Evolutionary conservation across 1,284 basidiomycete genomes (phyloP).

Genomic region (Apiotrichum sp.): DNA sequence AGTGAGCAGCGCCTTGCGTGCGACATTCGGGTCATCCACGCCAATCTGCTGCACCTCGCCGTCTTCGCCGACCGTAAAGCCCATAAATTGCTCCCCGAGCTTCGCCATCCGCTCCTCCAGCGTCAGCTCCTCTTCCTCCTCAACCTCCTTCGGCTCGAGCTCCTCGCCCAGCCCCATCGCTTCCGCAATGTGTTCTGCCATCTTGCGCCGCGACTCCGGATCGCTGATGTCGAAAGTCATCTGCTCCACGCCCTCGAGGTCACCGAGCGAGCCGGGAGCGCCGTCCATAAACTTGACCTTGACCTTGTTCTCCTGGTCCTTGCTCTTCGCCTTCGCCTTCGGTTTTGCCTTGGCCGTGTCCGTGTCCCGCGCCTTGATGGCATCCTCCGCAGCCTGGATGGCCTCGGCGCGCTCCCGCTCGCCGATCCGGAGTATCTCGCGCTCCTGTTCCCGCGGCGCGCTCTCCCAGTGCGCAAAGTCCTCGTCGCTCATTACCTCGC

Average conservation of each 20-base stretch:
- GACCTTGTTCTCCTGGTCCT: background rate
- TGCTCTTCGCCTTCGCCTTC: background rate
- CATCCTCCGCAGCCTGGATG: background rate
- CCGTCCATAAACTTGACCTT: too few species aligned
- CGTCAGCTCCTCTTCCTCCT: background rate
- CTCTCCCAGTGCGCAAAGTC: constrained; percentile 27
- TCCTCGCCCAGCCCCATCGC: background rate
- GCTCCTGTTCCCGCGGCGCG: background rate
- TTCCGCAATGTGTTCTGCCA: background rate
- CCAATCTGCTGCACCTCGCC: too few species aligned
- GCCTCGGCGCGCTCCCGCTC: constrained; percentile 2
- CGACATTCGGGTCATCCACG: too few species aligned
- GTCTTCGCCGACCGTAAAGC: background rate
- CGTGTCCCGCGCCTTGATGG: too few species aligned
- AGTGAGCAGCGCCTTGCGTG: too few species aligned
- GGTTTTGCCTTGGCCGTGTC: too few species aligned
- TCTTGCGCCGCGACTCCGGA: background rate
- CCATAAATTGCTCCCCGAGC: background rate
- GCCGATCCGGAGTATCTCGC: background rate
- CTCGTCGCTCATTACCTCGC: constrained; percentile 38
- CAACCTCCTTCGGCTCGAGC: background rate
- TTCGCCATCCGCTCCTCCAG: background rate
- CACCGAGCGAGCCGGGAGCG: too few species aligned
- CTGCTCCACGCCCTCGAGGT: too few species aligned
- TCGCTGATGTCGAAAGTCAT: background rate